Evolutionary conservation across 1,284 basidiomycete genomes (phyloP).

Genomic region (Rhizopogon parksii): DNA sequence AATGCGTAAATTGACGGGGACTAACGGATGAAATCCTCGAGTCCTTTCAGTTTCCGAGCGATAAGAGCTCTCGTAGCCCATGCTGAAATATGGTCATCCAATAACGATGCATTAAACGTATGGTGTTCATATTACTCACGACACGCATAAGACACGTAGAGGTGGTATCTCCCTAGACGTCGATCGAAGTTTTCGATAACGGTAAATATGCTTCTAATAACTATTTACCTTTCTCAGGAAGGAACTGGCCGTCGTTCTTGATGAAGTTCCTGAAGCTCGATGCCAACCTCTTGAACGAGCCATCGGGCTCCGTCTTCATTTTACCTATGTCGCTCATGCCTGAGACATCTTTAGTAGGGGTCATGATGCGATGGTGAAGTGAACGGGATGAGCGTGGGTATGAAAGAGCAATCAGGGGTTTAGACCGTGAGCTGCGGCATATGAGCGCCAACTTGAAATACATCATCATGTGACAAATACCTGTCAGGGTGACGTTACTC

Average conservation of each 20-base stretch:
- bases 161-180: conserved; percentile 75
- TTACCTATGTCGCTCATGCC: conserved; percentile 55
- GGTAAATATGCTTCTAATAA: background rate
- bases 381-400: background rate
- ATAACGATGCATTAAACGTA: background rate
- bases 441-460: conserved; percentile 7
- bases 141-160: conserved; percentile 78
- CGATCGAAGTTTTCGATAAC: background rate
- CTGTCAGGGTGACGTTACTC: too few species aligned
- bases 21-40: conserved; percentile 79
- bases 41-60: conserved; percentile 83
- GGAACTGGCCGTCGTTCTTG: conserved; percentile 65
- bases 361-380: conserved; percentile 11
- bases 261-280: conserved; percentile 74
- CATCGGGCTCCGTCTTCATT: conserved; percentile 62
- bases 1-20: conserved; percentile 6
- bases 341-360: conserved; percentile 28
- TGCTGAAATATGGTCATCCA: conserved; percentile 36
- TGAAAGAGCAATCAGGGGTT: conserved; percentile 6
- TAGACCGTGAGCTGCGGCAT: background rate
- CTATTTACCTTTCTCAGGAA: conserved; percentile 71
- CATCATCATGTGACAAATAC: background rate
- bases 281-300: conserved; percentile 74
- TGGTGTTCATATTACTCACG: conserved; percentile 43
- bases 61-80: conserved; percentile 95